Base-by-base conservation (phyloP, 345 rosid species). In the Populus deltoides region DNA sequence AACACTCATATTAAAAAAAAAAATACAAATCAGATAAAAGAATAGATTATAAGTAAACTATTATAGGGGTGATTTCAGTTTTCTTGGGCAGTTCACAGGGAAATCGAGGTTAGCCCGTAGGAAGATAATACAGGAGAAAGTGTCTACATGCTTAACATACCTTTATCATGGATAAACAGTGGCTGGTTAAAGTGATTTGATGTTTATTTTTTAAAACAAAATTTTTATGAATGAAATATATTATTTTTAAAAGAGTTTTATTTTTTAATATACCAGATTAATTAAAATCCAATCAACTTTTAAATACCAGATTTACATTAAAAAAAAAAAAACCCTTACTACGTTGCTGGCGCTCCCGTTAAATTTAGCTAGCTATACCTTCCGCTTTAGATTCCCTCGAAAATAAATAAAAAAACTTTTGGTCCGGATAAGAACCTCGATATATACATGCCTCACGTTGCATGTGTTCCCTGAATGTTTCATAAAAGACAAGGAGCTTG, bases 11-110 rank as follows among this genome's bases (percentile, higher is more conserved):
- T n/a, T n/a, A n/a, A n/a, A n/a, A n/a, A n/a, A n/a, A n/a, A n/a
- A n/a, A n/a, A n/a, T n/a, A n/a, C n/a, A n/a, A n/a, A n/a, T n/a
- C n/a, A n/a, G n/a, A n/a, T n/a, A n/a, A n/a, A 72, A 43, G 31
- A 66, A 66, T 29, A 39, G 25, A 72, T 22, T 76, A 68, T 15
- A 81, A 78, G 86, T 82, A 87, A 85, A 85, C 77, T 43, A 79
- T 68, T 59, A 27, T 41, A 80, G 17, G 51, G 82, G 83, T 80
- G 80, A 75, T 83, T 78, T 91, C 86, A 72, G 93, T 90, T 88
- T 72, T 87, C 89, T 91, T 73, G 91, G 86, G 93, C 95, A 87
- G 95, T 86, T 86, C 89, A 84, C 81, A 73, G 67, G 74, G 79
- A 83, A 87, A 86, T 85, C 87, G 85, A 89, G 80, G 79, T 67